Conservation (phyloP, 345 rosid genomes). For the Brassica carinata region DNA sequence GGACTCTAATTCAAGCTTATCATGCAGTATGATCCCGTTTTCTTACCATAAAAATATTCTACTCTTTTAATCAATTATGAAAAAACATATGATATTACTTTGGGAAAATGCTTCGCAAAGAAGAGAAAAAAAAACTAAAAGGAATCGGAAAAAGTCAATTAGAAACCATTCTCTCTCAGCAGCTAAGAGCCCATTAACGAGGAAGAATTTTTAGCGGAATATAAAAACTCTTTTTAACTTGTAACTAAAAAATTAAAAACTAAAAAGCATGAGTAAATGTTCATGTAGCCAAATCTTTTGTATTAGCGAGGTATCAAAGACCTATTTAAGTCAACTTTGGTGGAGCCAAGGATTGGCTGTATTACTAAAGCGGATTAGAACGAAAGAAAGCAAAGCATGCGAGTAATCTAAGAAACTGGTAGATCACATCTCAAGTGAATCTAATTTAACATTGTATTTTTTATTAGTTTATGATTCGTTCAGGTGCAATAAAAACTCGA, state of each 20-base stretch:
- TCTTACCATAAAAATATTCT: constrained; percentile 1
- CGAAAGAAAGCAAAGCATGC: background rate
- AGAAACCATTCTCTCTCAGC: background rate
- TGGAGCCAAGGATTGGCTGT: background rate
- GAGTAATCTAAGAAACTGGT: background rate
- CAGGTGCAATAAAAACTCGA: background rate
- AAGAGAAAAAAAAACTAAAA: background rate
- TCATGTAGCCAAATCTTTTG: background rate
- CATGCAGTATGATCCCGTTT: constrained; percentile 9
- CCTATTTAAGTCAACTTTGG: background rate
- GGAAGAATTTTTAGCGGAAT: too few relatives aligned
- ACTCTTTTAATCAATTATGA: background rate
- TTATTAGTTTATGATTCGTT: background rate
- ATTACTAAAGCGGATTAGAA: background rate
- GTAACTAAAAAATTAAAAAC: too few relatives aligned
- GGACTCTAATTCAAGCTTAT: constrained; percentile 25
- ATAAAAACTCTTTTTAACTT: too few relatives aligned
- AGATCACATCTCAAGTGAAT: background rate
- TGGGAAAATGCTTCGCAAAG: background rate
- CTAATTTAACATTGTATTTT: background rate
- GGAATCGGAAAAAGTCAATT: background rate
- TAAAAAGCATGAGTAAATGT: background rate
- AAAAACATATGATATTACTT: background rate
- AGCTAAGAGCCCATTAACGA: background rate
- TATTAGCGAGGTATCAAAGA: background rate